A percentile compares a stretch with the other conserved stretches of the same genome.
phyloP scores from a whole-genome alignment of 352 stramenopile genomes.

The Phytophthora megakarya region DNA sequence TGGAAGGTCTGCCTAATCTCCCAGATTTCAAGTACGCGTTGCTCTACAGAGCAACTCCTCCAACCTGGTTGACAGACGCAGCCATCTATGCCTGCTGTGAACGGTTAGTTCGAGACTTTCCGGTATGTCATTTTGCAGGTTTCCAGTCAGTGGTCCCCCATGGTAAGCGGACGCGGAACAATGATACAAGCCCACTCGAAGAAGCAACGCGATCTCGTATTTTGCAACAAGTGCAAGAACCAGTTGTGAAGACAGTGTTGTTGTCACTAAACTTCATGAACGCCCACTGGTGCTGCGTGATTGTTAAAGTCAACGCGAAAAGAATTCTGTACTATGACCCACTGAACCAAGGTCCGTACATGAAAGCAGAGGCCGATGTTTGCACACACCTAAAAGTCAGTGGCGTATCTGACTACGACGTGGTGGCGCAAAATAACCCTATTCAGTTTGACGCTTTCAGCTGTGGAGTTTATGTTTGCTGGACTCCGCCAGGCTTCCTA shows the following conservation, averaged over 20 bases:
- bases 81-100: background rate
- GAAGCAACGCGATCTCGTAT: background rate
- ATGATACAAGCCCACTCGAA: background rate
- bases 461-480: slow-evolving; percentile 18
- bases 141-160: background rate
- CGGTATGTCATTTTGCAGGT: background rate
- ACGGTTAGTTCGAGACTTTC: background rate
- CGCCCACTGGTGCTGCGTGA: slow-evolving; percentile 17
- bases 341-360: background rate
- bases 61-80: slow-evolving; percentile 1
- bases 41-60: slow-evolving; percentile 1
- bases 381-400: background rate
- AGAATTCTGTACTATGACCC: slow-evolving; percentile 17
- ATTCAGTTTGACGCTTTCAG: slow-evolving; percentile 26
- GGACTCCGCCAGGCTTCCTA: no score
- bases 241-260: background rate
- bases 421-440: no score
- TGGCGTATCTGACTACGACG: background rate
- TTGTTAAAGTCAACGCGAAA: background rate
- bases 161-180: background rate
- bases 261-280: slow-evolving; percentile 15
- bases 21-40: slow-evolving; percentile 1
- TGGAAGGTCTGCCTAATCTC: background rate
- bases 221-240: background rate
- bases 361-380: background rate